Evolutionary conservation across 2,329 filamentous ascomycete genomes (phyloP), one percentile per base, ranked within the genome.

Genomic region (Simplicillium sp.): DNA sequence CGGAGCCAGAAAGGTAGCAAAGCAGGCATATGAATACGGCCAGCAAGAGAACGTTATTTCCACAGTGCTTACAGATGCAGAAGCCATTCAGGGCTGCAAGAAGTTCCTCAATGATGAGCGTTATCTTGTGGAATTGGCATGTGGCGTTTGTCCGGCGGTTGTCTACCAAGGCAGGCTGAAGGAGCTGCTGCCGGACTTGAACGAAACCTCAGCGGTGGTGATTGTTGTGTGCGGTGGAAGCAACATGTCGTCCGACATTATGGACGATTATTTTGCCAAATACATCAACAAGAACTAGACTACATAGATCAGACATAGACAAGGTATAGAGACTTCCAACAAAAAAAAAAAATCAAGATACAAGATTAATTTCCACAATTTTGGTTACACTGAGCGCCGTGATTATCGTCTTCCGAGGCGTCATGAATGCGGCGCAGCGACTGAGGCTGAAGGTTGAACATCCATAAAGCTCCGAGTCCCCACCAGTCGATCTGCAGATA

Each of bases 1-100:
- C 1, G 86, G 85, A 1, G 81, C 79, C 2, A 65, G 72, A 11
- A 68, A 70, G n/a, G 84, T 92, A 4, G 77, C 78, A 13, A 63
- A 74, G 15, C 54, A 56, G 50, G 57, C 65, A 1, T 63, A 57
- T 16, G 53, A 56, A 39, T 57, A 54, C 14, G 54, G 49, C 9
- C 46, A 53, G 36, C 46, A 51, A 11, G 45, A 51, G 3, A 48
- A 50, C 4, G 53, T 58, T 3, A 44, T 50, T 25, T 56, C 47
- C 18, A 49, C 50, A 3, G 53, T 54, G 11, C 42, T 58, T 16
- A 38, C 54, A 4, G 55, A 58, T 34, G 41, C 46, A 3, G 54
- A 58, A 2, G 54, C 52, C 12, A 52, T 55, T 13, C 32, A 43
- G 9, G 55, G 52, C 2, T 56, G 54, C 20, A 45, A 49, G 36